These are phyloP conservation scores for Oxyria digyna DNA, from an alignment of 148 eudicot genomes.

Conservation along the genomic window DNA sequence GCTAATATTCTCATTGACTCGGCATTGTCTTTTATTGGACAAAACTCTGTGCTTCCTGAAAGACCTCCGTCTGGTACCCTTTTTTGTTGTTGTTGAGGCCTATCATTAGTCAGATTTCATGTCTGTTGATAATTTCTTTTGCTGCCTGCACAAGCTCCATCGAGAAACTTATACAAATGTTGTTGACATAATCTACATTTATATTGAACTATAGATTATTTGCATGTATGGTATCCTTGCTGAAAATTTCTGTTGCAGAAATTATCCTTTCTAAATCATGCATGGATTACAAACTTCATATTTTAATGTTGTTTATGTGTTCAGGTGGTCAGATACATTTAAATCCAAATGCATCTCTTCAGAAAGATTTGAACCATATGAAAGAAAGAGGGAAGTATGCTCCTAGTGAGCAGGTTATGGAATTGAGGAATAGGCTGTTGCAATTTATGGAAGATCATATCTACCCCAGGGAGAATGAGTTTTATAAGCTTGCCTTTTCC, in stretches of 20 bases:
- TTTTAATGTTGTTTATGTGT: constrained; percentile 8
- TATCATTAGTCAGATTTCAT: neutral
- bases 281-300: neutral
- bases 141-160: neutral
- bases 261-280: neutral
- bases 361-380: constrained; percentile 15
- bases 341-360: constrained; percentile 14
- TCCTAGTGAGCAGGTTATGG: constrained; percentile 43
- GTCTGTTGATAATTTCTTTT: neutral
- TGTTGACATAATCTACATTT: neutral
- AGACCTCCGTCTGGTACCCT: constrained; percentile 49
- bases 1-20: constrained; percentile 46
- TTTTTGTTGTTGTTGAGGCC: neutral
- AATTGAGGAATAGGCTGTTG: constrained; percentile 47
- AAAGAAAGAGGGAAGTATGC: constrained; percentile 50
- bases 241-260: neutral
- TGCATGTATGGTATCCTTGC: neutral
- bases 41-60: constrained; percentile 53
- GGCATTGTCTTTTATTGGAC: constrained; percentile 62
- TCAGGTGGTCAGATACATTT: constrained; percentile 12
- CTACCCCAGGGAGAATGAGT: constrained; percentile 77
- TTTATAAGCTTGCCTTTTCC: constrained; percentile 57
- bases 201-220: neutral
- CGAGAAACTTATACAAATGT: neutral
- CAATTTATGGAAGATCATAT: constrained; percentile 77